Percentiles rank a stretch among this genome's conserved stretches.
phyloP scores from a whole-genome alignment of 1,284 basidiomycete species.

The Calocybe gambosa region DNA sequence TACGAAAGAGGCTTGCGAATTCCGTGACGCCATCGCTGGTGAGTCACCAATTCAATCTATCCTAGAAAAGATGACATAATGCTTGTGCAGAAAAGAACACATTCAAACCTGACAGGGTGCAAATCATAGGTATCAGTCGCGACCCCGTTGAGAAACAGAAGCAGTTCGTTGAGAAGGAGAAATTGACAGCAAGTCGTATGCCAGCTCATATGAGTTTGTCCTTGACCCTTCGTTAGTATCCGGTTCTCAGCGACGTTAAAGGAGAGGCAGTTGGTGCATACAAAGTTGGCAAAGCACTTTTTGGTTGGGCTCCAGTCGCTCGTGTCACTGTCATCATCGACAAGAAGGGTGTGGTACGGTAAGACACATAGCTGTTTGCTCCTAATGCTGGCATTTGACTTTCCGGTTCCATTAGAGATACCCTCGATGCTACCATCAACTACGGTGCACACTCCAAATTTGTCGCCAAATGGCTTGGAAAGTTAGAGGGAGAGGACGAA shows the following conservation, averaged over 20 bases:
- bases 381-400: background rate
- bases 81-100: constrained; percentile 48
- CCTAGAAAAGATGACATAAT: no score
- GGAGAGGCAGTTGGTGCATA: constrained; percentile 60
- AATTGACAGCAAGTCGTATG: constrained; percentile 47
- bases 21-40: constrained; percentile 71
- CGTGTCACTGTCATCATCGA: constrained; percentile 75
- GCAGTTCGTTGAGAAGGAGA: constrained; percentile 65
- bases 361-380: constrained; percentile 13
- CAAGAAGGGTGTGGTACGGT: constrained; percentile 60
- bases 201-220: background rate
- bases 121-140: constrained; percentile 65
- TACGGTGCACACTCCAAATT: constrained; percentile 63
- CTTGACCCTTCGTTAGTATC: constrained; percentile 44
- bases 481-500: constrained; percentile 36
- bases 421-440: constrained; percentile 50
- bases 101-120: constrained; percentile 60
- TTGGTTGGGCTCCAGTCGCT: constrained; percentile 53
- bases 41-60: no score
- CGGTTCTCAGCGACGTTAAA: constrained; percentile 64
- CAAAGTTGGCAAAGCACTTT: constrained; percentile 53
- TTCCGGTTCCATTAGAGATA: constrained; percentile 38
- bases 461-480: constrained; percentile 58
- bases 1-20: constrained; percentile 73
- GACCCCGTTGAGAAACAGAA: constrained; percentile 69